A percentile compares a stretch with the other conserved stretches of the same genome.
Conservation (phyloP, 495 filamentous ascomycete species). For the Lasiosphaeria hispida region DNA sequence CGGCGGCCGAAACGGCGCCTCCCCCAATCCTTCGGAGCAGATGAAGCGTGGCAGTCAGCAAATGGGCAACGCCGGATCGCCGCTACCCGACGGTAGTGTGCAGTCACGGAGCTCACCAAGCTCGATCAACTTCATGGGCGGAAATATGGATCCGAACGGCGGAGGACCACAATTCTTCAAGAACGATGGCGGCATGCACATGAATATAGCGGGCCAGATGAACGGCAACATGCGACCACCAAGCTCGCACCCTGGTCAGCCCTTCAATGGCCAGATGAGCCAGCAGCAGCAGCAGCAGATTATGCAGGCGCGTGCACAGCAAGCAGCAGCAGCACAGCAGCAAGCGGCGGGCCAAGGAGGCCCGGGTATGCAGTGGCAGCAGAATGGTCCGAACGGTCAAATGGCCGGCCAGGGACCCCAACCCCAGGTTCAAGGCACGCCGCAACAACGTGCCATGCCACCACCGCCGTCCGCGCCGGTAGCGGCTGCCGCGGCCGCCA, state of each 20-base stretch:
- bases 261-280: slow-evolving; percentile 65
- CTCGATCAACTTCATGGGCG: slow-evolving; percentile 70
- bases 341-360: slow-evolving; percentile 29
- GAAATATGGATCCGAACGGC: slow-evolving; percentile 58
- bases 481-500: slow-evolving; percentile 44
- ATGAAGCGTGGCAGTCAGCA: slow-evolving; percentile 90
- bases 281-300: slow-evolving; percentile 40
- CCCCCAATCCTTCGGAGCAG: slow-evolving; percentile 84
- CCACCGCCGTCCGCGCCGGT: slow-evolving; percentile 79
- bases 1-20: slow-evolving; percentile 75
- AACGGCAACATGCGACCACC: slow-evolving; percentile 82
- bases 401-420: slow-evolving; percentile 61
- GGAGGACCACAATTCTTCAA: slow-evolving; percentile 23
- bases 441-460: slow-evolving; percentile 80
- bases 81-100: slow-evolving; percentile 66
- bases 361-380: slow-evolving; percentile 56
- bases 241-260: slow-evolving; percentile 70
- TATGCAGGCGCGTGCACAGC: slow-evolving; percentile 25
- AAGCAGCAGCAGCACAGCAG: slow-evolving; percentile 37
- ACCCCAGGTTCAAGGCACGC: slow-evolving; percentile 65
- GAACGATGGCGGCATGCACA: slow-evolving; percentile 26
- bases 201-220: slow-evolving; percentile 51
- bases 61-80: slow-evolving; percentile 74
- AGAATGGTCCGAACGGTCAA: slow-evolving; percentile 59
- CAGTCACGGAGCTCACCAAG: slow-evolving; percentile 82